A percentile compares a stretch with the other conserved stretches of the same genome.
Evolutionary conservation across 2,329 filamentous ascomycete genomes (phyloP).

Genomic region (Drechslerella coelobrocha): DNA sequence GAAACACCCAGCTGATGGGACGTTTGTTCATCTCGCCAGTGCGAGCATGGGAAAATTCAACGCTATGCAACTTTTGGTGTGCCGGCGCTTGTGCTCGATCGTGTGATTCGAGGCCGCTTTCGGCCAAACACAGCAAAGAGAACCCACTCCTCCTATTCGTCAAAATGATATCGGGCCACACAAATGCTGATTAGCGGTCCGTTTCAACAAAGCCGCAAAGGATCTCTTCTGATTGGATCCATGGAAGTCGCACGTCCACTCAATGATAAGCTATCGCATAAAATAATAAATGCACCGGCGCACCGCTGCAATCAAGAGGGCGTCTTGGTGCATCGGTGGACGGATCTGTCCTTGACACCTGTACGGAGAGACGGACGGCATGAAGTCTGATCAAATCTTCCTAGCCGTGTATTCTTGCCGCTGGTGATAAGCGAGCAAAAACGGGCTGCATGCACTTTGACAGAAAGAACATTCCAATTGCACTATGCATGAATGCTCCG

Average conservation of each 20-base stretch:
- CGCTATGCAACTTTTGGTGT: constrained; percentile 37
- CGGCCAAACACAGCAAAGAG: constrained; percentile 19
- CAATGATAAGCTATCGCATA: constrained; percentile 27
- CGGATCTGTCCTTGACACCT: constrained; percentile 17
- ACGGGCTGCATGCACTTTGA: background rate
- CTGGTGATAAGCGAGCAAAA: constrained; percentile 4
- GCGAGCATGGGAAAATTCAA: constrained; percentile 20
- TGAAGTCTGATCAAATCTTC: background rate
- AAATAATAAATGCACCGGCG: constrained; percentile 23
- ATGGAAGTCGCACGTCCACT: background rate
- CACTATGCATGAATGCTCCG: background rate
- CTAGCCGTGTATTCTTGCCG: background rate
- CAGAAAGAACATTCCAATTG: constrained; percentile 6
- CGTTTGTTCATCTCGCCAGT: constrained; percentile 14
- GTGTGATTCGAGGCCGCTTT: constrained; percentile 39
- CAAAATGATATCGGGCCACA: constrained; percentile 19
- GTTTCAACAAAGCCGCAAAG: background rate
- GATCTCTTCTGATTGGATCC: constrained; percentile 1
- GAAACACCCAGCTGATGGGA: constrained; percentile 1
- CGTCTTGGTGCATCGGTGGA: constrained; percentile 20
- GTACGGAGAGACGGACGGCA: constrained; percentile 21
- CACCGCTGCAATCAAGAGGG: constrained; percentile 10
- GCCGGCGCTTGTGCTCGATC: constrained; percentile 46
- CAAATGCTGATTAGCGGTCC: constrained; percentile 19
- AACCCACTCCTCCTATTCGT: constrained; percentile 30